These are phyloP conservation scores for Alternaria longipes DNA, from an alignment of 2,329 filamentous ascomycete species.

Conservation along the genomic window DNA sequence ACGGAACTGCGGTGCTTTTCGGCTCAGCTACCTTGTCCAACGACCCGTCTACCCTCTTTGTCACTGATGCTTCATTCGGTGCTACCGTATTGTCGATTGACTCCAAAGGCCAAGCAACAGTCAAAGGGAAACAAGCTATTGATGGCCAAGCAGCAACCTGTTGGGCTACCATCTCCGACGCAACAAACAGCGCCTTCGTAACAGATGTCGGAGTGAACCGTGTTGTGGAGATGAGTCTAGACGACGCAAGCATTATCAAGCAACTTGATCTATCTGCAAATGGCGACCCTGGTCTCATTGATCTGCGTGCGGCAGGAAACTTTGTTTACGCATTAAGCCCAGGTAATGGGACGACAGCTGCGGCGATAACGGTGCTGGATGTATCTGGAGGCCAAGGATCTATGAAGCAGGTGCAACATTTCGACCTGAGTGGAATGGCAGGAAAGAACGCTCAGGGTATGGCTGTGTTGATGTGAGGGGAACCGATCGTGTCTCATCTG, in stretches of 20 bases:
- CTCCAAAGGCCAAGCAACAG: constrained; percentile 39
- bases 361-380: constrained; percentile 55
- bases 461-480: constrained; percentile 35
- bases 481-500: neutral
- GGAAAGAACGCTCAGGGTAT: constrained; percentile 50
- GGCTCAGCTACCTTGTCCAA: constrained; percentile 61
- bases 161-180: constrained; percentile 63
- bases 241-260: constrained; percentile 57
- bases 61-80: constrained; percentile 68
- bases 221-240: constrained; percentile 65
- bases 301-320: constrained; percentile 61
- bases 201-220: constrained; percentile 64
- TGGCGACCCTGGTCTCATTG: constrained; percentile 65
- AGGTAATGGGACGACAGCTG: constrained; percentile 57
- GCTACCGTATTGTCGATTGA: constrained; percentile 60
- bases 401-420: constrained; percentile 52
- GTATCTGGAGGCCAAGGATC: constrained; percentile 28
- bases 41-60: constrained; percentile 56
- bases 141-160: constrained; percentile 65
- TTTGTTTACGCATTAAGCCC: constrained; percentile 68
- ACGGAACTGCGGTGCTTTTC: constrained; percentile 67
- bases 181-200: constrained; percentile 65
- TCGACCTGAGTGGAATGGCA: constrained; percentile 36
- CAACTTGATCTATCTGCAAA: constrained; percentile 51
- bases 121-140: constrained; percentile 53